Evolutionary conservation across 805 yeast genomes (phyloP).

Genomic region (Nakazawaea laoshanensis): DNA sequence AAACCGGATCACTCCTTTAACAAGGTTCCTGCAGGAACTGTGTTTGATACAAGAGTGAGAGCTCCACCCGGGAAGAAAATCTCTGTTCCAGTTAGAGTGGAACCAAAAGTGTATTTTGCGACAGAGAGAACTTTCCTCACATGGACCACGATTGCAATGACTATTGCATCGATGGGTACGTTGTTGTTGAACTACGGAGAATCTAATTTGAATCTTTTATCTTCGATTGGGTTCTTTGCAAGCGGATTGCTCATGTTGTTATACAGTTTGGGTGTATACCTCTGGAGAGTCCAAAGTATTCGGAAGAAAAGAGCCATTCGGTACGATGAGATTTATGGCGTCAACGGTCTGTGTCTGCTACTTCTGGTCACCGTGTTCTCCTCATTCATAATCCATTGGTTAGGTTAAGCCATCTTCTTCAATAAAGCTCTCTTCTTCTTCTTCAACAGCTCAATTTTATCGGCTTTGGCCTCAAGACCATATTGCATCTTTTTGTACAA

Average conservation of each 20-base stretch:
- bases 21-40: conserved; percentile 58
- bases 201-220: conserved; percentile 56
- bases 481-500: conserved; percentile 92
- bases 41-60: conserved; percentile 44
- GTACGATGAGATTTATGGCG: conserved; percentile 86
- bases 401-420: conserved; percentile 2
- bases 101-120: conserved; percentile 98
- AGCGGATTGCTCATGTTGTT: conserved; percentile 67
- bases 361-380: conserved; percentile 5
- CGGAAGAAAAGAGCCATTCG: conserved; percentile 75
- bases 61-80: conserved; percentile 87
- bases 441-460: conserved; percentile 30
- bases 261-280: conserved; percentile 67
- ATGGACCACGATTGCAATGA: conserved; percentile 88
- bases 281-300: conserved; percentile 77
- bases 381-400: conserved; percentile 7
- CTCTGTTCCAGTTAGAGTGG: conserved; percentile 91
- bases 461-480: conserved; percentile 77
- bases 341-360: conserved; percentile 66
- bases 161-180: conserved; percentile 84
- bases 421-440: conserved; percentile 9
- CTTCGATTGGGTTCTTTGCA: conserved; percentile 79
- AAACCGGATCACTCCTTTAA: conserved; percentile 39
- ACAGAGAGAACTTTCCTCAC: conserved; percentile 91
- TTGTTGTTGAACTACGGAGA: conserved; percentile 82